phyloP scores from a whole-genome alignment of 768 basidiomycete species.

The Boletus sp. region DNA sequence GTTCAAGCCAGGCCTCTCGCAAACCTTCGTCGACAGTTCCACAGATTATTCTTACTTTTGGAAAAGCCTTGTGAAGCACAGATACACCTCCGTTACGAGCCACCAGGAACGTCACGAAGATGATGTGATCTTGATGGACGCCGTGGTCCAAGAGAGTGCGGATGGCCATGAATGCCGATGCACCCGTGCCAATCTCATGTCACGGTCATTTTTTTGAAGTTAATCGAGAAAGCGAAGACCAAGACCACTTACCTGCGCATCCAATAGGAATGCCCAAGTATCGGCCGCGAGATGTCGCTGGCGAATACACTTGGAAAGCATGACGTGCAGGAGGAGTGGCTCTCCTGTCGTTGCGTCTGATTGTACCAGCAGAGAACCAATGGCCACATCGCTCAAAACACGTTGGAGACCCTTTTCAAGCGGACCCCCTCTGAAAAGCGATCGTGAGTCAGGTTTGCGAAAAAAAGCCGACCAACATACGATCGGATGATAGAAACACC shows the following conservation, averaged over 20 bases:
- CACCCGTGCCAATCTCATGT: conserved; percentile 86
- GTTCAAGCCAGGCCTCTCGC: conserved; percentile 68
- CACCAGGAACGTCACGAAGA: conserved; percentile 88
- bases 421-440: conserved; percentile 67
- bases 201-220: not conserved
- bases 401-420: conserved; percentile 88
- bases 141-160: conserved; percentile 93
- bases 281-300: conserved; percentile 59
- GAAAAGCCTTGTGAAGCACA: conserved; percentile 80
- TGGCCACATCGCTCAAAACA: conserved; percentile 78
- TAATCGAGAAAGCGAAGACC: not conserved
- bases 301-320: conserved; percentile 74
- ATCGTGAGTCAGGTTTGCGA: not conserved
- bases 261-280: conserved; percentile 83
- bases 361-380: conserved; percentile 91
- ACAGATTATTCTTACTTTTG: conserved; percentile 77
- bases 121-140: conserved; percentile 75
- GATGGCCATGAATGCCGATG: conserved; percentile 92
- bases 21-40: conserved; percentile 79
- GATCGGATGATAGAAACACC: conserved; percentile 89
- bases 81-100: conserved; percentile 77
- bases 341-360: conserved; percentile 83
- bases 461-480: conserved; percentile 39
- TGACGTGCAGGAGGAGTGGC: conserved; percentile 78
- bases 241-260: conserved; percentile 63